Evolutionary conservation across 1,139 yeast genomes (phyloP), one percentile per base, ranked within the genome.

Genomic region (Diutina sp.): DNA sequence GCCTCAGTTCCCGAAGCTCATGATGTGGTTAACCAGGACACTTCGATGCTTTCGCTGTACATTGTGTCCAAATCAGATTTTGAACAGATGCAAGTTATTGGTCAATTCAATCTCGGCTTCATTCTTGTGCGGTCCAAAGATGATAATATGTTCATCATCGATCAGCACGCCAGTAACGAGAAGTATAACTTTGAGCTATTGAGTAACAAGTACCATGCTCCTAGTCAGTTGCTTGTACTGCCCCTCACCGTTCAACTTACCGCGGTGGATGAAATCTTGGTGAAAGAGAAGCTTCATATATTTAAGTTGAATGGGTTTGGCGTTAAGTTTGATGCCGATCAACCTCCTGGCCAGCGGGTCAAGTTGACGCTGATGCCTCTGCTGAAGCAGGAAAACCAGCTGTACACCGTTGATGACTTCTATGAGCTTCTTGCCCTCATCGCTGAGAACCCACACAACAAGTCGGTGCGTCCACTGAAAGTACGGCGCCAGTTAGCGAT

Each of bases 131-230:
- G 88, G 0, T 79, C 82, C 1, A 62, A 69, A 38, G 62, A 63
- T 16, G 62, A 64, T 6, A 90, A 89, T 65, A 66, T 93, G 51
- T 90, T 93, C 64, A 91, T 93, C 52, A 79, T 93, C 55, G 99
- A 93, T 67, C 99, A 93, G 69, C 99, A 93, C 71, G 99, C 99
- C 0, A 88, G 96, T 61, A 99, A 93, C 69, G 99, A 93, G 66
- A 93, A 90, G 64, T 89, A 65, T 70, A 93, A 93, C 67, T 93
- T 50, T 32, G 53, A 50, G 32, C 29, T 14, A 5, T 16, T 50
- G 4, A n/a, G 14, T 16, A 50, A 32, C 8, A n/a, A 32, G 18
- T 50, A 32, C 28, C 44, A 18, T 14, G 29, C 53, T 11, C 41
- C 53, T 8, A 18, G 41, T 4, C 53, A 50, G 14, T 4, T 16